These are phyloP conservation scores for Zygosaccharomyces sapae DNA, from an alignment of 1,139 yeast species.

Conservation along the genomic window DNA sequence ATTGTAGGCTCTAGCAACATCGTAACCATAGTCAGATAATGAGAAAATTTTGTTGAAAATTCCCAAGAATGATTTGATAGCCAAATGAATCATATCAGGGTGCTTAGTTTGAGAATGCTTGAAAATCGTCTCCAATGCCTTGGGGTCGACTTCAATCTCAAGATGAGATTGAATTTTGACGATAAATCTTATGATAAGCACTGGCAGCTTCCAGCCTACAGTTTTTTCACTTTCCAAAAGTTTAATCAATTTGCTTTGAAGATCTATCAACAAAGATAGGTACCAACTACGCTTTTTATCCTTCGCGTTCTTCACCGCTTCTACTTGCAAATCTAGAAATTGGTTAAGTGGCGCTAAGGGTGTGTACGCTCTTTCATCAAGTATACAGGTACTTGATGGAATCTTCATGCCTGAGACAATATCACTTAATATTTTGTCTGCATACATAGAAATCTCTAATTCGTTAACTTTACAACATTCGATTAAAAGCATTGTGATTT, in stretches of 20 bases:
- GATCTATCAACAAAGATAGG: slow-evolving; percentile 40
- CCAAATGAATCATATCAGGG: slow-evolving; percentile 63
- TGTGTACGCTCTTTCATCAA: slow-evolving; percentile 43
- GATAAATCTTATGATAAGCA: slow-evolving; percentile 53
- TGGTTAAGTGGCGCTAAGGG: slow-evolving; percentile 60
- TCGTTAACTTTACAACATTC: slow-evolving; percentile 60
- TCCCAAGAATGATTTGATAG: slow-evolving; percentile 59
- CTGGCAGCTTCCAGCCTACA: slow-evolving; percentile 68
- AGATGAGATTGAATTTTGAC: slow-evolving; percentile 52
- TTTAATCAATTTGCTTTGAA: slow-evolving; percentile 44
- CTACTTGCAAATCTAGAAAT: slow-evolving; percentile 51
- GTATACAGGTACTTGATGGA: slow-evolving; percentile 57
- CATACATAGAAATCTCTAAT: slow-evolving; percentile 48
- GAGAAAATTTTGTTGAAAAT: slow-evolving; percentile 50
- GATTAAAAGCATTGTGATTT: slow-evolving; percentile 47
- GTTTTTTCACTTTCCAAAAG: slow-evolving; percentile 32
- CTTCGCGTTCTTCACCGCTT: slow-evolving; percentile 56
- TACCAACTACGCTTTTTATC: slow-evolving; percentile 49
- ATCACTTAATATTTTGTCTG: slow-evolving; percentile 50
- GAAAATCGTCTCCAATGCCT: slow-evolving; percentile 47
- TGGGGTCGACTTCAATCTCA: slow-evolving; percentile 47
- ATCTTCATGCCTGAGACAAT: slow-evolving; percentile 47
- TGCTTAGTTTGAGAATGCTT: slow-evolving; percentile 59
- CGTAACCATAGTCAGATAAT: slow-evolving; percentile 53
- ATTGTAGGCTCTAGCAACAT: slow-evolving; percentile 45